These are phyloP conservation scores for Jacaranda mimosifolia DNA, from an alignment of 257 asterid species.

Conservation along the genomic window DNA sequence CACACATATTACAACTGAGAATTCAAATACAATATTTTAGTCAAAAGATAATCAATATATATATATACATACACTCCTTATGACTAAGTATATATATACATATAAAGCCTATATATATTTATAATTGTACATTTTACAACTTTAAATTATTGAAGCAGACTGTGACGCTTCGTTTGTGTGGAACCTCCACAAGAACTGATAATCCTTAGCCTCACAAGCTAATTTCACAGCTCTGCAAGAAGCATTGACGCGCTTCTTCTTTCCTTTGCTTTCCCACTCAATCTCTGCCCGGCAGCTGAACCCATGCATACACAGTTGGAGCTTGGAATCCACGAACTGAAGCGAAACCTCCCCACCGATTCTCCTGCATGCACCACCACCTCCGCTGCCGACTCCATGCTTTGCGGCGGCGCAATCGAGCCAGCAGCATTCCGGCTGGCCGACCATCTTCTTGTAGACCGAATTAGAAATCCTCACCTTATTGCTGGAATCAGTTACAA, in stretches of 20 bases:
- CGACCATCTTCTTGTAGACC: constrained; percentile 87
- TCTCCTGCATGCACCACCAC: constrained; percentile 61
- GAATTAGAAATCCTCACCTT: constrained; percentile 78
- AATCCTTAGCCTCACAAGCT: constrained; percentile 66
- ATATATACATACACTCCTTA: no score
- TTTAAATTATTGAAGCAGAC: constrained; percentile 37
- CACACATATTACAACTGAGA: no score
- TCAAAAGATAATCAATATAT: no score
- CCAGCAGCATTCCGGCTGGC: constrained; percentile 97
- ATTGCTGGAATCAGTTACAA: constrained; percentile 73
- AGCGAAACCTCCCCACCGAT: constrained; percentile 85
- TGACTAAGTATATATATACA: not conserved
- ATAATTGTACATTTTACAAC: constrained; percentile 9
- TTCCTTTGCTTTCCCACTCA: constrained; percentile 77
- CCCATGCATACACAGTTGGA: constrained; percentile 45
- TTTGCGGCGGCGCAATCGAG: constrained; percentile 60
- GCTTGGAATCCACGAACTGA: constrained; percentile 46
- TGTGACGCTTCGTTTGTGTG: constrained; percentile 32
- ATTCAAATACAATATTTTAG: no score
- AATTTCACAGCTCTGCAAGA: constrained; percentile 58
- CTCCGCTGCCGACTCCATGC: constrained; percentile 24
- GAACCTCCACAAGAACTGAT: constrained; percentile 88
- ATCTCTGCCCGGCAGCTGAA: constrained; percentile 70
- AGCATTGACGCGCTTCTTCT: constrained; percentile 59
- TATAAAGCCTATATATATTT: not conserved